These are phyloP conservation scores for Fusarium tanahbumbuense DNA, from an alignment of 2,329 filamentous ascomycete genomes.

Conservation along the genomic window DNA sequence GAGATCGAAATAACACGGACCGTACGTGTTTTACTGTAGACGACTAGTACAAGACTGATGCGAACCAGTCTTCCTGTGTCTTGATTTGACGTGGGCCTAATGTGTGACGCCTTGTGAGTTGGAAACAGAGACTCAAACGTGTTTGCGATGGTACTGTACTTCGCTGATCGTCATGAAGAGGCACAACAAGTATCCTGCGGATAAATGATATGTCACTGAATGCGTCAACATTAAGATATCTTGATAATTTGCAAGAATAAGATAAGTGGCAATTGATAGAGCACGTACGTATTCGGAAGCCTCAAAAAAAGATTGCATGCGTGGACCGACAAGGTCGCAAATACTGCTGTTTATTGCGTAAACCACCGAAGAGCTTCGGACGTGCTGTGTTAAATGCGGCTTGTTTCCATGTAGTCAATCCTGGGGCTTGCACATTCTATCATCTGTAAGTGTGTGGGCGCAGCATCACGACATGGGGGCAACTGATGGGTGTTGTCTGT, in stretches of 20 bases:
- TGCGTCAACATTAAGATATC: not conserved
- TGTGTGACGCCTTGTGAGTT: not conserved
- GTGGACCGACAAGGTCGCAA: not conserved
- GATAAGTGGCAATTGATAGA: not conserved
- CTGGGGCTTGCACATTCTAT: not conserved
- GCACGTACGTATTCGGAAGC: not conserved
- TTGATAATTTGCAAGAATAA: not conserved
- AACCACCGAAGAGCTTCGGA: not conserved
- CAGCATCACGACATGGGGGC: constrained; percentile 24
- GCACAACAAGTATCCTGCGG: not conserved
- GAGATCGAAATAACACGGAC: not conserved
- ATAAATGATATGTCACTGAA: not conserved
- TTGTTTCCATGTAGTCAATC: not conserved
- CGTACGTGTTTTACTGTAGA: not conserved
- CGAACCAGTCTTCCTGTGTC: not conserved
- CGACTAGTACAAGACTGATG: not conserved
- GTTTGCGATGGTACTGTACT: not conserved
- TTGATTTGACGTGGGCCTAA: not conserved
- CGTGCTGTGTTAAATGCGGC: not conserved
- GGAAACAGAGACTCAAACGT: not conserved
- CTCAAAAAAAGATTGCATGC: not conserved
- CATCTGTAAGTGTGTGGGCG: constrained; percentile 13
- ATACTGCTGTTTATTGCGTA: not conserved
- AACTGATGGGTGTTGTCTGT: not conserved
- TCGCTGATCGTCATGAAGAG: not conserved